Evolutionary conservation across 2,329 filamentous ascomycete genomes (phyloP).

Genomic region (Neofusicoccum kwambonambiense): DNA sequence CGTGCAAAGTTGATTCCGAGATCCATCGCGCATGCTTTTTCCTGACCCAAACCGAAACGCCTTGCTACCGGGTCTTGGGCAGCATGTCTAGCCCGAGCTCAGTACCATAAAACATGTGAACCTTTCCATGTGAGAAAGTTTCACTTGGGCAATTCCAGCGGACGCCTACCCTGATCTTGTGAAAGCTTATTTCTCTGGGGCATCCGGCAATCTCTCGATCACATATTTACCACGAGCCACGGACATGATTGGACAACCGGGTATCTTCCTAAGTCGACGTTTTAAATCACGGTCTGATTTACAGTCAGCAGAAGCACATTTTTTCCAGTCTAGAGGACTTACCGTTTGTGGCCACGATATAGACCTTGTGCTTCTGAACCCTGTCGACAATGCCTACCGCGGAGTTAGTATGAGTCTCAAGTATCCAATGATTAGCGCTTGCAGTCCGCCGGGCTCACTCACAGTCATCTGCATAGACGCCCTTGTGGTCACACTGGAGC

Average conservation of each 20-base stretch:
- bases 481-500: constrained; percentile 86
- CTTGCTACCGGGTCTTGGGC: neutral
- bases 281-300: constrained; percentile 54
- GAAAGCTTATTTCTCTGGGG: constrained; percentile 60
- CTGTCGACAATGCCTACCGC: constrained; percentile 36
- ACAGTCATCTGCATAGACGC: constrained; percentile 84
- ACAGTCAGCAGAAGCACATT: too few relatives aligned
- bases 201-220: constrained; percentile 86
- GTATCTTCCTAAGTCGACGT: constrained; percentile 78
- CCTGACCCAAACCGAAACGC: constrained; percentile 2
- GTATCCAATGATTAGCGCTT: neutral
- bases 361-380: constrained; percentile 47
- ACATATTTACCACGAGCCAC: constrained; percentile 89
- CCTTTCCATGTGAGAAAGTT: neutral
- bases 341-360: constrained; percentile 59
- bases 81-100: neutral
- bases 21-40: neutral
- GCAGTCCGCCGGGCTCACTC: constrained; percentile 24
- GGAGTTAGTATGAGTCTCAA: neutral
- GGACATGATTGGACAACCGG: constrained; percentile 73
- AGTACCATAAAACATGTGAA: neutral
- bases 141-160: neutral
- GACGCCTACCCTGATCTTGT: neutral
- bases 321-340: too few relatives aligned
- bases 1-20: neutral